phyloP scores from a whole-genome alignment of 495 filamentous ascomycete species.

The Polyplosphaeria fusca region DNA sequence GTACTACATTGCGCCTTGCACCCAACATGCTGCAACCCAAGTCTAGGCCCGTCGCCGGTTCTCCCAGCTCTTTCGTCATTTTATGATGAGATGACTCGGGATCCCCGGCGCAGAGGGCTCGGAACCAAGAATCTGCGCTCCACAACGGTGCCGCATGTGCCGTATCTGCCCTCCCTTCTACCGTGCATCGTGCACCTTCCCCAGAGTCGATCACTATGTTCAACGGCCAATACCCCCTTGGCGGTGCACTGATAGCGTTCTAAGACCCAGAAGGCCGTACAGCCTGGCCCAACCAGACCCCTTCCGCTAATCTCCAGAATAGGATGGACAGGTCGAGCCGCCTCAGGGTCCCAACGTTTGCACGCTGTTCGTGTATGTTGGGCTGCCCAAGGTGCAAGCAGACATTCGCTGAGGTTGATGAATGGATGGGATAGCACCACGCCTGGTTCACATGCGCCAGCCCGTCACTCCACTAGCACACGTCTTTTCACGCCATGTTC shows the following conservation, averaged over 20 bases:
- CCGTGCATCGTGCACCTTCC: conserved; percentile 12
- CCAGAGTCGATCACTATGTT: conserved; percentile 8
- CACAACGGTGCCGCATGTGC: conserved; percentile 11
- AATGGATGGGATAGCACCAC: not conserved
- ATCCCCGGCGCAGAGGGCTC: not conserved
- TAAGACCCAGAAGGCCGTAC: conserved; percentile 3
- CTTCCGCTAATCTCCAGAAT: not conserved
- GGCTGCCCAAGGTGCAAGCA: too few species aligned
- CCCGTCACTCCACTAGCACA: conserved; percentile 12
- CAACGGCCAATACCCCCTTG: conserved; percentile 6
- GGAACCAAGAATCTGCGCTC: conserved; percentile 4
- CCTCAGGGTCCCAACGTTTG: conserved; percentile 3
- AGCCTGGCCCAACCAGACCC: conserved; percentile 18
- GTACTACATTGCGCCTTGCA: not conserved
- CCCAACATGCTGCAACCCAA: not conserved
- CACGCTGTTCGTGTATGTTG: too few species aligned
- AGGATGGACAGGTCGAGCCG: conserved; percentile 7
- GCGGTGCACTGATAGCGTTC: conserved; percentile 20
- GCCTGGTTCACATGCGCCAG: not conserved
- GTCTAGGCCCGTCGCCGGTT: not conserved
- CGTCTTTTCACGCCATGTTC: conserved; percentile 20
- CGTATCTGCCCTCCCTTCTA: not conserved
- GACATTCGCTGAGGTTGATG: not conserved
- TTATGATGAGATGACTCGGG: not conserved
- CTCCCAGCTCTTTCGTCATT: not conserved